Base-by-base conservation (phyloP, 805 yeast species). In the Saccharomyces jurei region DNA sequence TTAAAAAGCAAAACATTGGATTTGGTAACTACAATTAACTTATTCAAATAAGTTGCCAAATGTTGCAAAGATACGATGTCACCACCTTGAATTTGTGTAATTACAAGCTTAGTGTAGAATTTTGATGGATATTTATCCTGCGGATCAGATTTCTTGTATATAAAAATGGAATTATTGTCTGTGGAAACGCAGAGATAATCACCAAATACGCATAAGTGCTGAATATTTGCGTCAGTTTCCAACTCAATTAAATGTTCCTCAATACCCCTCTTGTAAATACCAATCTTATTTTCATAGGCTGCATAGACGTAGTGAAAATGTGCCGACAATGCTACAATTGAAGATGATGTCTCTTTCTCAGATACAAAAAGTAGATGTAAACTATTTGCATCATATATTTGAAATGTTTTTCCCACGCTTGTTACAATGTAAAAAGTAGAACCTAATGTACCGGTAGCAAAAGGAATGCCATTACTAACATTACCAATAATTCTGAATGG, bases 401-500 rank as follows among this genome's bases (percentile, higher is more conserved):
- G 98, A 74, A 94, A 89, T 0, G 92, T 79, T 52, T 83, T 78
- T 2, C 97, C 98, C 25, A 94, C 96, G 48, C 88, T 83, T 0
- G 98, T 92, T 17, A 86, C 96, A 44, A 89, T 81, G 64, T 91
- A 87, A 63, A 87, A 91, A 0, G 96, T 83, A 14, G 88, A 79
- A 52, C 99, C 99, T 56, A 92, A 77, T 1, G 92, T 83, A 28
- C 98, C 95, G 22, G 89, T 76, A 6, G 96, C 87, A 67, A 91
- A 89, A 2, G 98, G 98, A 1, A 79, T 76, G 41, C 81, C 84
- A 66, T 89, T 89, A 29, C 96, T 79, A n/a, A 95, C 96, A 65
- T 89, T 83, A 4, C 99, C 99, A 27, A 94, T 74, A n/a, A 76
- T 87, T 71, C 97, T 76, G 68, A 88, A 90, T 0, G 97, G 97